phyloP scores from a whole-genome alignment of 2,329 filamentous ascomycete genomes.

The Beauveria varroae region DNA sequence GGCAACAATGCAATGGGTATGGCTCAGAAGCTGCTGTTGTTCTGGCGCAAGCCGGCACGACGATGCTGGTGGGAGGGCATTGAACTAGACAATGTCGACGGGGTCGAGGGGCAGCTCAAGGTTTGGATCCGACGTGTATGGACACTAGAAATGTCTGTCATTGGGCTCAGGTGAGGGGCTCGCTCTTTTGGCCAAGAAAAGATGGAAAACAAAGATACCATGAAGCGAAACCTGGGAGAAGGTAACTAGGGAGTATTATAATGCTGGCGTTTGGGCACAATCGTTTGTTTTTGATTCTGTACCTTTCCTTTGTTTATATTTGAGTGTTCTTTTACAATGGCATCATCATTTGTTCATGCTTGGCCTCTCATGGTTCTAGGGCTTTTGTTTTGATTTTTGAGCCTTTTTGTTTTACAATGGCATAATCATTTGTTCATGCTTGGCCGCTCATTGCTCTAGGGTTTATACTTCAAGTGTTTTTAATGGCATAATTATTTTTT shows the following conservation, averaged over 20 bases:
- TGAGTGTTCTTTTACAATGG: background rate
- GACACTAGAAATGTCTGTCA: slow-evolving; percentile 97
- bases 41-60: slow-evolving; percentile 94
- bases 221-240: slow-evolving; percentile 1
- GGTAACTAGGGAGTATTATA: slow-evolving; percentile 1
- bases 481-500: too few species aligned
- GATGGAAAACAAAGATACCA: slow-evolving; percentile 3
- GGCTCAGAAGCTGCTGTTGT: slow-evolving; percentile 94
- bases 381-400: too few species aligned
- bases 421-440: too few species aligned
- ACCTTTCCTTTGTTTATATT: background rate
- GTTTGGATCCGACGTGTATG: slow-evolving; percentile 98
- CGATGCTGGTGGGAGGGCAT: slow-evolving; percentile 99
- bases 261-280: slow-evolving; percentile 11
- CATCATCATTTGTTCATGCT: background rate
- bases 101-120: slow-evolving; percentile 85
- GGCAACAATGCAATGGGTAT: slow-evolving; percentile 82
- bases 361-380: too few species aligned
- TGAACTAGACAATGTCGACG: slow-evolving; percentile 81
- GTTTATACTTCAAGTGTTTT: too few species aligned
- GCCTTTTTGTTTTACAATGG: too few species aligned
- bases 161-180: slow-evolving; percentile 61
- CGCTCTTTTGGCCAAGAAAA: background rate
- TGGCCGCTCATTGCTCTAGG: too few species aligned
- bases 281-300: slow-evolving; percentile 5